Evolutionary conservation across 352 stramenopile species (phyloP).

Genomic region (Aphanomyces invadans): DNA sequence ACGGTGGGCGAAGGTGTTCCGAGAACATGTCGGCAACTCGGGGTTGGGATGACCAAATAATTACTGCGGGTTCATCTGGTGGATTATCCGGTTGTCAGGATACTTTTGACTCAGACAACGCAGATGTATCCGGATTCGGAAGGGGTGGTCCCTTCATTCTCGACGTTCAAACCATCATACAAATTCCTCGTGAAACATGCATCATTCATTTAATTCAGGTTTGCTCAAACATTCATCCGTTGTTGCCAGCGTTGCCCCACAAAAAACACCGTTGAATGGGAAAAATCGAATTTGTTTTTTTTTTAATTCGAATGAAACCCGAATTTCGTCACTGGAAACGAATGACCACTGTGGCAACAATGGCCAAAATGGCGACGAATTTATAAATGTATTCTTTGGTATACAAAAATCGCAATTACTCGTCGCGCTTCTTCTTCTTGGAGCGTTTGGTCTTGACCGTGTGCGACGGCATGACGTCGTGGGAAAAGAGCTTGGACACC

Average conservation of each 20-base stretch:
- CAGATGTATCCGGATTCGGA: background rate
- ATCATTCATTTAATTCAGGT: background rate
- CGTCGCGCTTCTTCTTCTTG: slow-evolving; percentile 83
- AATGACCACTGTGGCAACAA: no score
- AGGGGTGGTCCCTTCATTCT: no score
- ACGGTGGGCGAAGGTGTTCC: background rate
- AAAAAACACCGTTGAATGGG: no score
- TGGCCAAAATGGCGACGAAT: no score
- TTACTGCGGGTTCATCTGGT: background rate
- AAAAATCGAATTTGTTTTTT: no score
- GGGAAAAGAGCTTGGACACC: slow-evolving; percentile 82
- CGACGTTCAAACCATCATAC: no score
- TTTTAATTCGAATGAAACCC: no score
- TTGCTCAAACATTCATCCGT: no score
- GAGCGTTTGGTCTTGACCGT: slow-evolving; percentile 81
- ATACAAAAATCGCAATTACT: slow-evolving; percentile 34
- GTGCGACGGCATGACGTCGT: slow-evolving; percentile 46
- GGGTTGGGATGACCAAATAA: background rate
- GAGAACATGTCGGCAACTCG: background rate
- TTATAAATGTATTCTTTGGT: background rate
- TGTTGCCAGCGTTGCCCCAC: no score
- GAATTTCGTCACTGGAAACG: no score
- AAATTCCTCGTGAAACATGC: no score
- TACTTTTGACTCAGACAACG: background rate
- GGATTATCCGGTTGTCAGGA: background rate